Conservation (phyloP, 202 grass and related monocot genomes). For the Setaria italica region DNA sequence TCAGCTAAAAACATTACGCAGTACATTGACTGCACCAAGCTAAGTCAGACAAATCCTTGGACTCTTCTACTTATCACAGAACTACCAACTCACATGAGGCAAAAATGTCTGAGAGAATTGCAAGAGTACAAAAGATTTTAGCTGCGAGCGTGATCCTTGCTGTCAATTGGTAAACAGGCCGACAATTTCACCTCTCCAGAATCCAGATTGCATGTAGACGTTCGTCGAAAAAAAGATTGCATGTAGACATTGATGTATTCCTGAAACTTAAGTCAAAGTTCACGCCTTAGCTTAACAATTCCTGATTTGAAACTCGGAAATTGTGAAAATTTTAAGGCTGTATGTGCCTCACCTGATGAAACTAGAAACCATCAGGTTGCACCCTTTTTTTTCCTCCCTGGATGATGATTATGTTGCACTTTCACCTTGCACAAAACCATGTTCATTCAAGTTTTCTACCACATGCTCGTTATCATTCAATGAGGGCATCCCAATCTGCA, state of each 20-base stretch:
- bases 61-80: not conserved
- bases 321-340: not conserved
- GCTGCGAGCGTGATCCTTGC: not conserved
- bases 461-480: constrained; percentile 19
- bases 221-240: not conserved
- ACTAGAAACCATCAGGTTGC: not conserved
- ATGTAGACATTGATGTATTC: not conserved
- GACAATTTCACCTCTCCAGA: constrained; percentile 10
- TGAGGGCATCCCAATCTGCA: constrained; percentile 42
- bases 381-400: not conserved
- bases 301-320: not conserved
- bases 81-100: not conserved
- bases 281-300: not conserved
- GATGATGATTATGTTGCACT: constrained; percentile 18
- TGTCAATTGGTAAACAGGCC: not conserved
- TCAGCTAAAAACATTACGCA: not conserved
- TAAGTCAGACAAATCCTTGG: no score
- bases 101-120: not conserved
- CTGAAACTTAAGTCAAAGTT: constrained; percentile 19
- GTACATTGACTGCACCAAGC: not conserved
- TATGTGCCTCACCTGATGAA: not conserved
- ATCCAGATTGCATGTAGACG: not conserved
- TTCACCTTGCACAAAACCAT: constrained; percentile 57
- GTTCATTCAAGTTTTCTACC: constrained; percentile 35
- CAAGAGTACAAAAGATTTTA: not conserved